A percentile compares a stretch with the other conserved stretches of the same genome.
Conservation (phyloP, 108 stramenopile genomes). For the Stephanodiscus minutulus region DNA sequence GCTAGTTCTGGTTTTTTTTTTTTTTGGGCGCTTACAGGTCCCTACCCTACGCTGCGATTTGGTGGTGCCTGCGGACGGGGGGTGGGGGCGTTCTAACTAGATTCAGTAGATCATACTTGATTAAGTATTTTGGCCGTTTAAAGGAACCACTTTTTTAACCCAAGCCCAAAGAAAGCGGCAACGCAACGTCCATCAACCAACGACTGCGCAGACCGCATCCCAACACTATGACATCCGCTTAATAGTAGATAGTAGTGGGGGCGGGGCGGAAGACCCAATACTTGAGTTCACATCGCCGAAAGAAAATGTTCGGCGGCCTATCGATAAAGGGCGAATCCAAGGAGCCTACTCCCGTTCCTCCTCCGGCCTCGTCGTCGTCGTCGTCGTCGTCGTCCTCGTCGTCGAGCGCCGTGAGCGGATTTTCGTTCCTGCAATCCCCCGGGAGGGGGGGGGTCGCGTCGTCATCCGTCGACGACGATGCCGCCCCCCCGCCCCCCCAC, state of each 20-base stretch:
- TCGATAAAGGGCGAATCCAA: conserved; percentile 59
- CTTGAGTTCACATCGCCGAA: not conserved
- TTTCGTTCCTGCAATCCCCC: conserved; percentile 50
- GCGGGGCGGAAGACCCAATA: too few species aligned
- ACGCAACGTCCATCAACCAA: not conserved
- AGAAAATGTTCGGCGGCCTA: conserved; percentile 71
- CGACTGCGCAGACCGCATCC: not conserved
- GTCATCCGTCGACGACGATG: conserved; percentile 5
- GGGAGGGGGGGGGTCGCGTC: not conserved
- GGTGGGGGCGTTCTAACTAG: too few species aligned
- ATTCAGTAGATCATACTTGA: too few species aligned
- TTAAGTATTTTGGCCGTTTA: too few species aligned
- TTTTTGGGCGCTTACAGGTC: too few species aligned
- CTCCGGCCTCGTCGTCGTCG: not conserved
- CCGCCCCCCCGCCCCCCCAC: conserved; percentile 1
- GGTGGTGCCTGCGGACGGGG: too few species aligned
- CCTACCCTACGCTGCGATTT: too few species aligned
- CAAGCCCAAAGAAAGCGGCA: too few species aligned
- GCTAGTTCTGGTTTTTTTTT: too few species aligned
- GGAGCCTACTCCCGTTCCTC: not conserved
- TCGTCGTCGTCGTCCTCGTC: conserved; percentile 31
- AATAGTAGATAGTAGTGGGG: too few species aligned
- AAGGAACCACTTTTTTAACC: too few species aligned
- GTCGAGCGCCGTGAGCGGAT: conserved; percentile 44
- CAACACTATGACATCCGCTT: not conserved